Evolutionary conservation across 2,329 filamentous ascomycete genomes (phyloP).

Genomic region (Corynespora cassiicola): DNA sequence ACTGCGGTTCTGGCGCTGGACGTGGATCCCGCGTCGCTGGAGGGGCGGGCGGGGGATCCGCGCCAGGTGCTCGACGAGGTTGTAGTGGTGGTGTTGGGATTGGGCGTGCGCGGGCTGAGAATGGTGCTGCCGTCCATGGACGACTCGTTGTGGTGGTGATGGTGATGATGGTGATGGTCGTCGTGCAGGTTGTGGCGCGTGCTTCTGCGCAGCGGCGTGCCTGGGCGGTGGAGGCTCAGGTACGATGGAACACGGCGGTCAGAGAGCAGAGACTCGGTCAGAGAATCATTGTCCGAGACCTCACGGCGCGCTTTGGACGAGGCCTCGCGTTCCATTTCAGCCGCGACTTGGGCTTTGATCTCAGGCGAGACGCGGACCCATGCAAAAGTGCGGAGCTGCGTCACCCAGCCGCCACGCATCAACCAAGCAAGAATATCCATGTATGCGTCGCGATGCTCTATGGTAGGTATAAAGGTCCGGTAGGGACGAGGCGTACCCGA

Average conservation of each 20-base stretch:
- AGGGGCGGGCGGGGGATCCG: constrained; percentile 33
- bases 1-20: constrained; percentile 43
- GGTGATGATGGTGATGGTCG: too few relatives aligned
- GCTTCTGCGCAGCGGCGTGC: constrained; percentile 35
- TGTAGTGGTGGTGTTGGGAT: constrained; percentile 23
- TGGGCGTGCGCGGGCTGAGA: constrained; percentile 31
- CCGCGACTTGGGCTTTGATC: constrained; percentile 80
- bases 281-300: constrained; percentile 38
- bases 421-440: constrained; percentile 94
- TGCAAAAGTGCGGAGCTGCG: constrained; percentile 87
- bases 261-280: constrained; percentile 33
- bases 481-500: constrained; percentile 83
- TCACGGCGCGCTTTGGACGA: constrained; percentile 33
- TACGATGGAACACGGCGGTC: too few relatives aligned
- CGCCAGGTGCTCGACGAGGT: constrained; percentile 26
- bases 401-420: constrained; percentile 90
- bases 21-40: constrained; percentile 43
- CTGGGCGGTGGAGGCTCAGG: constrained; percentile 29
- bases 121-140: constrained; percentile 36
- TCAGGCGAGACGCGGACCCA: constrained; percentile 86
- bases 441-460: constrained; percentile 85
- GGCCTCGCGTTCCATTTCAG: constrained; percentile 64
- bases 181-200: constrained; percentile 20
- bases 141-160: too few relatives aligned
- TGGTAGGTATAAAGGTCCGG: constrained; percentile 82